Evolutionary conservation across 2,329 filamentous ascomycete genomes (phyloP), one percentile per base, ranked within the genome.

Genomic region (Ophiostoma perfectum): DNA sequence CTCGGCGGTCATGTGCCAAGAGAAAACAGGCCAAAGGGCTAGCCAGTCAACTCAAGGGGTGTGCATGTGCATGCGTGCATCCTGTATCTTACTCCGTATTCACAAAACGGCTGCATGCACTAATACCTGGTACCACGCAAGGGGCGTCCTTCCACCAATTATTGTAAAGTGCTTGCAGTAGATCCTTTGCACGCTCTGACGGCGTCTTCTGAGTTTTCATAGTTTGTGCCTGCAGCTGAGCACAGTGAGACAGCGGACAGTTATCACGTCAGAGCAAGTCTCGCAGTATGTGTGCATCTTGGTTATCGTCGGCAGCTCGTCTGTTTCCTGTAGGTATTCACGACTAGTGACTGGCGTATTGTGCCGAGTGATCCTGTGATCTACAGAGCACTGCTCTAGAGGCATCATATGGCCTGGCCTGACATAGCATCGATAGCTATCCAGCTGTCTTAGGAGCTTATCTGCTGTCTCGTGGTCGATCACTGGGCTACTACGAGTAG

Each of bases 121-220:
- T 27, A 12, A 52, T 52, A 18, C 6, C n/a, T 55, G 49, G 45
- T 18, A 55, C 49, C 49, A 55, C 18, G 49, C 49, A 55, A 55
- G 49, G 49, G 49, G 49, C 6, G n/a, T 27, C 18, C 49, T 55
- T 27, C 27, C 49, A 27, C 27, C 27, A 27, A 27, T 27, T 27
- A 27, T 27, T 55, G 49, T 55, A 55, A 55, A 55, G n/a, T 55
- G 49, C 49, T 55, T 55, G 49, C 49, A 55, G 49, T 27, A 55
- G 49, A 55, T 55, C 49, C 49, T 55, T 55, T 5, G 27, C 18
- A 27, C 18, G n/a, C n/a, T 55, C 49, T 55, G 27, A 27, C 27
- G 27, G 27, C 27, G 27, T 27, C 18, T 55, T 55, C 49, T 18
- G 49, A 55, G 8, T 18, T 3, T n/a, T 55, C 49, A 55, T 18